Base-by-base conservation (phyloP, 2,329 filamentous ascomycete genomes). In the Coniochaeta sp. region DNA sequence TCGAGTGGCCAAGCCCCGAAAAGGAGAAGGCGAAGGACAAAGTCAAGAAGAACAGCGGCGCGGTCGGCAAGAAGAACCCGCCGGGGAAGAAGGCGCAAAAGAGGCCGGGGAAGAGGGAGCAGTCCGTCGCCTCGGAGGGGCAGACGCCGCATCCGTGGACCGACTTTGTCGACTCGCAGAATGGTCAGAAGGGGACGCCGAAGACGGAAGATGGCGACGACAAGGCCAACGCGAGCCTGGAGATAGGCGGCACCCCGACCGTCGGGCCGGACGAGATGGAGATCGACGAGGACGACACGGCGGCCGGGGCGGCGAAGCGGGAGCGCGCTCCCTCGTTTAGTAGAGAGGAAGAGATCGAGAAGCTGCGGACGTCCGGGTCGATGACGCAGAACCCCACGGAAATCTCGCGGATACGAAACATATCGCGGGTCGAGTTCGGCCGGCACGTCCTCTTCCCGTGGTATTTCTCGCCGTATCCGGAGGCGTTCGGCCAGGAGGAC, bases 301-400 rank as follows among this genome's bases (percentile, higher is more conserved):
- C 68, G 5, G 66, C 70, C 17, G 62, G 60, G 14, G 63, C 60
- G 6, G 65, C 77, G 4, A 80, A 79, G 67, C 77, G 75, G 59
- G 77, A 71, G 32, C 62, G 65, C 19, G 58, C 83, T 69, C 80
- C 74, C 62, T 75, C 81, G 5, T 93, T 90, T 70, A 88, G 89
- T 64, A 85, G 89, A 57, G 90, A 96, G 72, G 90, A 96, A 65
- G 95, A 99, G 73, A 97, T 98, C 60, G 95, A 99, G 72, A 96
- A 97, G 71, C 81, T 99, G 10, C 87, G 95, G 44, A 96, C 92
- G 3, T 90, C 91, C 26, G 96, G 95, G 34, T 97, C 92, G 62
- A 98, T 99, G 95, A 99, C 96, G 12, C 96, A 99, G 72, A 98
- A 98, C 65, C 95, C 96, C 60, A 92, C 93, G 14, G 96, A 99